Percentiles rank a stretch among this genome's conserved stretches.
These are phyloP conservation scores for Brassica carinata DNA, from an alignment of 345 rosid species.

Conservation along the genomic window DNA sequence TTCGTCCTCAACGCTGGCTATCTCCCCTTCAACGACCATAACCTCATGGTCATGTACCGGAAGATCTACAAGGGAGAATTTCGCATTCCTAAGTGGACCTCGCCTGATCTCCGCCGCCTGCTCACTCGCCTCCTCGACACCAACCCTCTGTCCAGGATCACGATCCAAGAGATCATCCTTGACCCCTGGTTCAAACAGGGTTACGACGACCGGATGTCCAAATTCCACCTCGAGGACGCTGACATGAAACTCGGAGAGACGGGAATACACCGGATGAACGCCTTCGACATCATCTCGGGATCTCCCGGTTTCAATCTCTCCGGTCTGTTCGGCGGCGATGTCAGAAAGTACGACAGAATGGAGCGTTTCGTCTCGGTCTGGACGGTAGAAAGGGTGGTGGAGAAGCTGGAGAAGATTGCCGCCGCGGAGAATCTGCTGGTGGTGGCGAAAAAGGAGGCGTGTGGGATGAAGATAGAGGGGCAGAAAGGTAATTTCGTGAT, in stretches of 20 bases:
- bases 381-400: conserved; percentile 48
- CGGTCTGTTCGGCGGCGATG: conserved; percentile 46
- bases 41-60: conserved; percentile 82
- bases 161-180: conserved; percentile 60
- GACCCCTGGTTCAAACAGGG: conserved; percentile 78
- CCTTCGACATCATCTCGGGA: conserved; percentile 80
- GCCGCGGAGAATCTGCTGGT: conserved; percentile 40
- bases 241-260: conserved; percentile 40
- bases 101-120: conserved; percentile 69
- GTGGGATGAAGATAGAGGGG: conserved; percentile 58
- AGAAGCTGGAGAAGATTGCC: conserved; percentile 49
- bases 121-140: conserved; percentile 69
- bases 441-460: conserved; percentile 37
- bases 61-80: conserved; percentile 80
- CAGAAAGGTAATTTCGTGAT: conserved; percentile 50
- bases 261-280: conserved; percentile 47
- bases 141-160: conserved; percentile 70
- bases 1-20: conserved; percentile 83
- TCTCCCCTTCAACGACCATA: conserved; percentile 76
- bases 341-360: conserved; percentile 26
- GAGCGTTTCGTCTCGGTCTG: conserved; percentile 62
- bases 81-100: conserved; percentile 85
- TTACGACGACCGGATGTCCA: conserved; percentile 48
- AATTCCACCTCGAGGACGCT: conserved; percentile 48
- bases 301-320: conserved; percentile 82